Conservation (phyloP, 495 filamentous ascomycete species). For the Evansstolkia leycettana region DNA sequence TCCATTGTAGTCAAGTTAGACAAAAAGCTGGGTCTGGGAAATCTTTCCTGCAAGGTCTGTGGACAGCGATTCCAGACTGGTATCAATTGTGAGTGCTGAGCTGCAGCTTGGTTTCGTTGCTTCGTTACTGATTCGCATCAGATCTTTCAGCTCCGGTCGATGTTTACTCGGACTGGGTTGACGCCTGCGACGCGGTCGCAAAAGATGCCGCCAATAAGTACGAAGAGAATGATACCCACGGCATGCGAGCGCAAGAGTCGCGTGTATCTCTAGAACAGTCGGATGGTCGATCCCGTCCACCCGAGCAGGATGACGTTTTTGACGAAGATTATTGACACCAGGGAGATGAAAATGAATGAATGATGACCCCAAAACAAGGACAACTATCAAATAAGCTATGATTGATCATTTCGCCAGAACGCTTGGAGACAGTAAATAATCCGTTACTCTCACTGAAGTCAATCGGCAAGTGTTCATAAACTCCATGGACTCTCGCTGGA, state of each 20-base stretch:
- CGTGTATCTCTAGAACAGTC: slow-evolving; percentile 8
- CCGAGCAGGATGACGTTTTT: slow-evolving; percentile 10
- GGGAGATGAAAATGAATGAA: too few species aligned
- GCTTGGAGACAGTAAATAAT: too few species aligned
- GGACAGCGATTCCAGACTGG: slow-evolving; percentile 84
- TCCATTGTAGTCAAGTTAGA: slow-evolving; percentile 80
- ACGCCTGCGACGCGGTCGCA: slow-evolving; percentile 79
- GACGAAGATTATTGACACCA: slow-evolving; percentile 24
- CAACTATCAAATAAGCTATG: too few species aligned
- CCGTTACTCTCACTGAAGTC: too few species aligned
- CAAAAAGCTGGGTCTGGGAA: slow-evolving; percentile 76
- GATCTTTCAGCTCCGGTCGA: slow-evolving; percentile 84
- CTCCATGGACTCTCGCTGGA: too few species aligned
- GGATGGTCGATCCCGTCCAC: slow-evolving; percentile 5
- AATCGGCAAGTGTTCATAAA: too few species aligned
- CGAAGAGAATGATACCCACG: slow-evolving; percentile 29
- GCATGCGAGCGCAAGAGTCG: slow-evolving; percentile 9
- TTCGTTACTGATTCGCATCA: slow-evolving; percentile 18
- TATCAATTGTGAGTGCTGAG: slow-evolving; percentile 68
- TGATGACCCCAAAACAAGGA: too few species aligned
- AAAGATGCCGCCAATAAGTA: slow-evolving; percentile 47
- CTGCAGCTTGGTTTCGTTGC: neutral
- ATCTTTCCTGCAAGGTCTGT: slow-evolving; percentile 82
- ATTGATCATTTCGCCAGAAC: too few species aligned
- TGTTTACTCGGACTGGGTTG: slow-evolving; percentile 96